Percentiles rank a stretch among this genome's conserved stretches.
Conservation (phyloP, 208 protist genomes). For the Leishmania braziliensis region DNA sequence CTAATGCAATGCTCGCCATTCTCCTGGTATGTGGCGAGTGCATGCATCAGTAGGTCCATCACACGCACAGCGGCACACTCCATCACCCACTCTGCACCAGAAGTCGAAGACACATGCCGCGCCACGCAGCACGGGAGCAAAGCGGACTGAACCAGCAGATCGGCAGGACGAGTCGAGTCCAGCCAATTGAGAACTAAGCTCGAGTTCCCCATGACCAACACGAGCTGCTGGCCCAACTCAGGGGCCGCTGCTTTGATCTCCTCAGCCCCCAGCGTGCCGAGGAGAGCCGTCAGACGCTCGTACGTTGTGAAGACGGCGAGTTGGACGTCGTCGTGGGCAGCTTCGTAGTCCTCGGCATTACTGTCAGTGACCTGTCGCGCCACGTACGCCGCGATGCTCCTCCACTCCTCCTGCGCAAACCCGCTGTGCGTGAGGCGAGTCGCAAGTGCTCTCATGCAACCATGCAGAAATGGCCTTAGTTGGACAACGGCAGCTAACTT, state of each 20-base stretch:
- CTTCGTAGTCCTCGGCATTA: constrained; percentile 47
- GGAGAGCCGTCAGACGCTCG: constrained; percentile 55
- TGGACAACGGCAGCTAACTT: constrained; percentile 24
- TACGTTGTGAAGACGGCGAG: constrained; percentile 67
- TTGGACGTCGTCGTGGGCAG: constrained; percentile 46
- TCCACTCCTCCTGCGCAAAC: constrained; percentile 19
- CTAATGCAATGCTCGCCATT: not conserved
- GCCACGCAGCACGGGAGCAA: constrained; percentile 33
- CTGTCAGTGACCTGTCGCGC: constrained; percentile 21
- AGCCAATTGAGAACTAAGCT: constrained; percentile 14
- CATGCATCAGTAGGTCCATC: constrained; percentile 14
- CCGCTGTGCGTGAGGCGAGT: constrained; percentile 25
- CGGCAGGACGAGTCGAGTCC: not conserved
- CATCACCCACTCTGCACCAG: not conserved
- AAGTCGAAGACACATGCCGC: constrained; percentile 18
- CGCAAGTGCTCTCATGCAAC: constrained; percentile 27
- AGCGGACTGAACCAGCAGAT: constrained; percentile 24
- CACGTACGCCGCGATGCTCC: constrained; percentile 37
- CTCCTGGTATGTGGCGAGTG: constrained; percentile 10
- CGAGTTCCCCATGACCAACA: constrained; percentile 16
- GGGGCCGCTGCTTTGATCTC: not conserved
- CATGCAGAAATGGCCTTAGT: constrained; percentile 24
- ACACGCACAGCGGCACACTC: constrained; percentile 12
- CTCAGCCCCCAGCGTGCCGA: constrained; percentile 25
- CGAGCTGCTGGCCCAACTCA: constrained; percentile 9